These are phyloP conservation scores for Rhizophagus sp. DNA, from an alignment of 192 early-diverging fungal species.

Conservation along the genomic window DNA sequence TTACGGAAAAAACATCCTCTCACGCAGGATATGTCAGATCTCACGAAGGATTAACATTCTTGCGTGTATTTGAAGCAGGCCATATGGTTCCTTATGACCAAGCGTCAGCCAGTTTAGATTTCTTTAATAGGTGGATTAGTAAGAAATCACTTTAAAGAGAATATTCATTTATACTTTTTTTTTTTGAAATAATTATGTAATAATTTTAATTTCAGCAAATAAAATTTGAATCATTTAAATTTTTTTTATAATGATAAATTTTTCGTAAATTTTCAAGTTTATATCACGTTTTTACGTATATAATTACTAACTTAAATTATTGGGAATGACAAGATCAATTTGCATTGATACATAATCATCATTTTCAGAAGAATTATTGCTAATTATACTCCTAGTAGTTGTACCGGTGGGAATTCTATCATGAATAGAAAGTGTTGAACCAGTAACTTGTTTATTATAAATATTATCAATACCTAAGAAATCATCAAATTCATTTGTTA, in stretches of 20 bases:
- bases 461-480: not conserved
- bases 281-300: no score
- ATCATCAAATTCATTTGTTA: not conserved
- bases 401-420: not conserved
- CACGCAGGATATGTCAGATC: slow-evolving; percentile 69
- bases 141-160: not conserved
- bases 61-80: slow-evolving; percentile 85
- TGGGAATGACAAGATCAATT: not conserved
- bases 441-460: no score
- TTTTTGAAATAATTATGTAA: no score
- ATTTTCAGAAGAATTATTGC: not conserved
- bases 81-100: slow-evolving; percentile 96
- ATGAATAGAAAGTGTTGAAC: not conserved
- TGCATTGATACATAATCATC: not conserved
- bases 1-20: slow-evolving; percentile 51
- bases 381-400: not conserved
- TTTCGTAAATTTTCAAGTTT: no score
- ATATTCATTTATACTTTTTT: not conserved
- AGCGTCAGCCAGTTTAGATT: slow-evolving; percentile 75
- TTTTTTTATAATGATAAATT: no score
- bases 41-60: slow-evolving; percentile 76
- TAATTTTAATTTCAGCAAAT: no score
- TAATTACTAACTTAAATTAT: not conserved
- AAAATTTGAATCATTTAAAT: no score
- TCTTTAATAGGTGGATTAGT: slow-evolving; percentile 84